Evolutionary conservation across 441 rosid species (phyloP), one percentile per base, ranked within the genome.

Genomic region (Pelargonium myrrhifolium): DNA sequence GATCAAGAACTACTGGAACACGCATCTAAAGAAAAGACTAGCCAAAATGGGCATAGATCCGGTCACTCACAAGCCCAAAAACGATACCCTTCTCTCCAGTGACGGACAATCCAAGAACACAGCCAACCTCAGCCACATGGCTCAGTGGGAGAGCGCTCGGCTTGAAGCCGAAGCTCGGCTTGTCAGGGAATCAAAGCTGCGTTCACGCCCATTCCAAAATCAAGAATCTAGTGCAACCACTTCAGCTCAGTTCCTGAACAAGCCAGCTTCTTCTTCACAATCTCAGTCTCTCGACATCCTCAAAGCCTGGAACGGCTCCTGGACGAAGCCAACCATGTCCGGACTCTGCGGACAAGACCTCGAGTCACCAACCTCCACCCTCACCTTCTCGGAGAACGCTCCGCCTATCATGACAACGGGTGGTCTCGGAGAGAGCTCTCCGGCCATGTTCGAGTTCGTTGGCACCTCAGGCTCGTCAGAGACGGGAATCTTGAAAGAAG

Each of bases 141-240:
- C 98, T 75, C 99, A 95, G 21, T 95, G 99, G 99, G 99, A 95
- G 63, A 92, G 97, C 58, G 99, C 98, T 55, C 62, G 98, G 18
- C 90, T 92, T 0, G 95, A 95, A 80, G 99, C 99, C n/a, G 97
- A 95, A 76, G 97, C 99, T 45, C 74, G 99, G 20, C 68, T 95
- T 61, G 98, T 85, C 37, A 73, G 92, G 68, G 96, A 90, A 77
- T 95, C 99, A 31, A 92, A 87, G 76, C 82, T 92, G 14, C 82
- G 92, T 6, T 86, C 90, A 3, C 87, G 72, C 53, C 76, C 88
- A 9, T 68, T 67, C 78, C 77, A 76, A 22, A 77, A 61, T 63
- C 72, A 72, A 65, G 62, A 22, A 17, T 64, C 7, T 69, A 24
- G 64, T 26, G 4, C 71, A 18, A 73, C 66, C 14, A 9, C 22